Base-by-base conservation (phyloP, 1,284 basidiomycete species). In the Malassezia slooffiae region DNA sequence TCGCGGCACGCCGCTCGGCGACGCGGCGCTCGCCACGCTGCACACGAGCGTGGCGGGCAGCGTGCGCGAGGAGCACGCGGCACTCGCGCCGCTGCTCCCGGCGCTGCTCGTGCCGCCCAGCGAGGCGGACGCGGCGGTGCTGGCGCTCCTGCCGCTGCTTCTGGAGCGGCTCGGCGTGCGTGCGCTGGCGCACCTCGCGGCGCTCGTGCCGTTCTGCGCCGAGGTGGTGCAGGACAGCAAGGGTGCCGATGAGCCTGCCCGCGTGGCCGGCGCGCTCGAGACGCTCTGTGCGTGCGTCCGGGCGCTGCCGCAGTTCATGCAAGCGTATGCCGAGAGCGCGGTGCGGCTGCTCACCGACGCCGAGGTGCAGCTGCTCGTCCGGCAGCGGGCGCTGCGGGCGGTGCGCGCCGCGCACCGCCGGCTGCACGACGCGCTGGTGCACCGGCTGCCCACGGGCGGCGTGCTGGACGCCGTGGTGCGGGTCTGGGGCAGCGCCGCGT, bases 231-330 rank as follows among this genome's bases (percentile, higher is more conserved):
- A 30, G 28, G n/a, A n/a, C n/a, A n/a, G n/a, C n/a, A 10, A 16
- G 15, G 26, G 28, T 11, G 43, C 30, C 13, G 43, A 42, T n/a
- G 46, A 44, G 5, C n/a, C n/a, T n/a, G 48, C 42, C 0, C 38
- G 36, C 19, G 28, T 29, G 11, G 40, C 35, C 9, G 59, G 54
- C 5, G 61, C 60, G 4, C 42, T 68, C 28, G 52, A 49, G 26
- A 52, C 57, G n/a, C 41, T 69, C n/a, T 41, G 52, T 9, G 48
- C 56, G 4, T 44, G 65, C 5, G 53, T 64, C 33, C 43, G 49
- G 21, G 50, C 60, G 11, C 51, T 67, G 20, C 49, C 66, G n/a
- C 56, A 57, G 3, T 69, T 69, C 42, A 60, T 67, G 58, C 54
- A 58, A 8, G 46, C 47, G 16, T 50, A 65, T 41, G 40, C 59